Evolutionary conservation across 2,329 filamentous ascomycete species (phyloP).

Genomic region (Monosporascus sp.): DNA sequence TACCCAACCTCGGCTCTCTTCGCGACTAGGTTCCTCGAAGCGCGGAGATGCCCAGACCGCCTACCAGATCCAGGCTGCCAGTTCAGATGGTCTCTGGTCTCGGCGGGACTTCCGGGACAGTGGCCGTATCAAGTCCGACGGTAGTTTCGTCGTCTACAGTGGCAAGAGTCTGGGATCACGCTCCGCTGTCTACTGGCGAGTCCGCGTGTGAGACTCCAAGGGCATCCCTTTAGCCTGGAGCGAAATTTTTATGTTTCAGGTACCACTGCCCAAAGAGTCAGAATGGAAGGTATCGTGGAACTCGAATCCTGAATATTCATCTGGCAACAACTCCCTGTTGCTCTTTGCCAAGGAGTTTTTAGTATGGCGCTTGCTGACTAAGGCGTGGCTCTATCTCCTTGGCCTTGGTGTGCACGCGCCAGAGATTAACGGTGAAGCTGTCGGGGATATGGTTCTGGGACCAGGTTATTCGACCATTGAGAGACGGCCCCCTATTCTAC

Average conservation of each 20-base stretch:
- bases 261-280: neutral
- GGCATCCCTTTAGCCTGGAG: slow-evolving; percentile 4
- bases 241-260: slow-evolving; percentile 1
- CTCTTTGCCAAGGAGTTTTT: slow-evolving; percentile 5
- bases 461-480: slow-evolving; percentile 2
- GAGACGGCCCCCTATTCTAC: slow-evolving; percentile 8
- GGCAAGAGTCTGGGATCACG: slow-evolving; percentile 2
- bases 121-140: neutral
- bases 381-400: slow-evolving; percentile 6
- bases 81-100: neutral
- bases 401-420: slow-evolving; percentile 7
- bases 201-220: slow-evolving; percentile 4
- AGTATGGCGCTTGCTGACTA: neutral
- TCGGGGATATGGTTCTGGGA: slow-evolving; percentile 1
- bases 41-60: neutral
- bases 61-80: neutral
- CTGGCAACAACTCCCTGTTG: slow-evolving; percentile 1
- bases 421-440: slow-evolving; percentile 1
- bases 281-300: slow-evolving; percentile 10
- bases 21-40: neutral
- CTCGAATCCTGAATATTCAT: neutral
- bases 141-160: slow-evolving; percentile 1
- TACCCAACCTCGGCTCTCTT: neutral
- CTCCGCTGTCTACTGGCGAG: slow-evolving; percentile 5
- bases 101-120: slow-evolving; percentile 6